Evolutionary conservation across 805 yeast species (phyloP), one percentile per base, ranked within the genome.

Genomic region (Komagataella mondaviorum): DNA sequence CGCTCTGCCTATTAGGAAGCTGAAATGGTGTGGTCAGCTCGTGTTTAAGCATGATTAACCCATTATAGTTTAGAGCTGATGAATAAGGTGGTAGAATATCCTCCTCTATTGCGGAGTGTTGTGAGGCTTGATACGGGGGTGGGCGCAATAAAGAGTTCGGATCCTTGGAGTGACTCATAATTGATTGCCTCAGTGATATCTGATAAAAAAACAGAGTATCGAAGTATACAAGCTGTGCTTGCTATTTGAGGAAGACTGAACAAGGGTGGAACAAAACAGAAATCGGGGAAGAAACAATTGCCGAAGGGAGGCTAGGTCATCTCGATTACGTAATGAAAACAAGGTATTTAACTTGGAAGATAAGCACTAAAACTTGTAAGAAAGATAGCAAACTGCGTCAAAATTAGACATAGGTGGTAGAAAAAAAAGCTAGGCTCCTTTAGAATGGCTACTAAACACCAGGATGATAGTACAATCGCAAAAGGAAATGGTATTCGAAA

Each of bases 1-100:
- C 22, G 46, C 36, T 18, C 20, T 39, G 39, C 24, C 36, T 46
- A 14, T 30, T 10, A 2, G 39, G 39, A 30, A 30, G 39, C 14
- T 30, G 39, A 47, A 23, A 49, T 10, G 49, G 49, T 6, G 52
- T 20, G 2, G 17, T 16, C 22, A 23, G 44, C 22, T 50, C 52
- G 17, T 22, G 49, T 20, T 47, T 46, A 6, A 16, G 39, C 16
- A 46, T 43, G 39, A 36, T 30, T 2, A 50, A 8, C 22, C 52
- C 49, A 20, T 43, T 17, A 46, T 50, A 46, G 16, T 16, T 23
- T 1, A 50, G 20, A 6, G 52, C 12, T 16, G 52, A 46, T 6
- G 23, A 18, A 23, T 50, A 50, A 8, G 10, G 12, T 16, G 52
- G 52, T 20, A 47, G 47, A 7, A 18, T 24, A n/a, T 44, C 47